Evolutionary conservation across 768 basidiomycete species (phyloP), one percentile per base, ranked within the genome.

Genomic region (Trametes punicea): DNA sequence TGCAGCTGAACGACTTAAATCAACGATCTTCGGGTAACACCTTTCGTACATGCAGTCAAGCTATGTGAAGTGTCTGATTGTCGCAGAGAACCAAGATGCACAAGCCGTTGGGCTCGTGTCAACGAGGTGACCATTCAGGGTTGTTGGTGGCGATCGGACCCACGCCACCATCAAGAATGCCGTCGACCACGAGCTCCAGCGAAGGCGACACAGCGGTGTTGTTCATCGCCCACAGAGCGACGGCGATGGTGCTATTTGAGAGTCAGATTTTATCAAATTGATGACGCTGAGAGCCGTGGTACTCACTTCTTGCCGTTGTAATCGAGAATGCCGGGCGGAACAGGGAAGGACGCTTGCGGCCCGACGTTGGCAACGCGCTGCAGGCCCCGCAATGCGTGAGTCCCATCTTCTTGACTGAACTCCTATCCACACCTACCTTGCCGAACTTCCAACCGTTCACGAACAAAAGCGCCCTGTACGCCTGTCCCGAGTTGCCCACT

Each of bases 361-460:
- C 71, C 72, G 20, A 69, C 62, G 44, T 69, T 71, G 8, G 67
- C 68, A 3, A 69, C 70, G 2, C 71, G 65, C 66, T 67, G 34
- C 20, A n/a, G 46, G 4, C 20, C 9, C 21, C 13, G 3, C 11
- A 30, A 44, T 31, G 46, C 27, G 30, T 10, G 5, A 42, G 18
- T 41, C 5, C 3, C 10, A 23, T 31, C 11, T 36, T 9, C 38
- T 1, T 13, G 18, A 10, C 15, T n/a, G 16, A 27, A 30, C 40
- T 9, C 36, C 11, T 7, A 42, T 27, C 11, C 31, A 30, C 13
- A 67, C 78, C 55, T 58, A 82, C 88, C 71, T 91, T 92, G 8
- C 90, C 91, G 81, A 89, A 89, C 81, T 87, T 86, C 91, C 91
- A 93, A 11, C 90, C 91, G 62, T 93, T 92, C 18, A 93, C 85